Evolutionary conservation across 192 early-diverging fungal species (phyloP).

Genomic region (Coemansia brasiliensis): DNA sequence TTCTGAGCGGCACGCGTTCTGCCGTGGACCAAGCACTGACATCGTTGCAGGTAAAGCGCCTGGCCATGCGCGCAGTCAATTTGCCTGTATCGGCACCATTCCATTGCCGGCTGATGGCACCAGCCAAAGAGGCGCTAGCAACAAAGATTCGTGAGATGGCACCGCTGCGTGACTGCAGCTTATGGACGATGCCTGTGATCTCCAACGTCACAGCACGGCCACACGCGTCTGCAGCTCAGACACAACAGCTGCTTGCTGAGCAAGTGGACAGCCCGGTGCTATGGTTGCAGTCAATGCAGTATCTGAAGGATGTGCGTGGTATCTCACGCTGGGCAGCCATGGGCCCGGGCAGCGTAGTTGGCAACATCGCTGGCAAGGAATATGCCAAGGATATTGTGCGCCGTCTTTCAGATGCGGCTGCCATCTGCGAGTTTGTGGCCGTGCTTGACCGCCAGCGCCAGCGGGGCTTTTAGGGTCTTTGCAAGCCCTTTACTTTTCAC

Average conservation of each 20-base stretch:
- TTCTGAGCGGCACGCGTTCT: conserved; percentile 83
- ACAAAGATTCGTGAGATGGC: conserved; percentile 63
- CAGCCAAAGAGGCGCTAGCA: conserved; percentile 76
- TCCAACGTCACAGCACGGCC: conserved; percentile 91
- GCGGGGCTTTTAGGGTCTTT: conserved; percentile 30
- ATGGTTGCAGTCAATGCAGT: conserved; percentile 85
- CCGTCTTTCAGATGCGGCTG: conserved; percentile 41
- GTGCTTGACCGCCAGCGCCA: conserved; percentile 37
- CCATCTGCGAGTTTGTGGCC: conserved; percentile 41
- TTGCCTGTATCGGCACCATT: conserved; percentile 96
- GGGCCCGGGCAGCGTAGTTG: conserved; percentile 84
- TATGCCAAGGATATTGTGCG: conserved; percentile 72
- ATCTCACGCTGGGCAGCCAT: conserved; percentile 83
- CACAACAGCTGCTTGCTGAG: conserved; percentile 65
- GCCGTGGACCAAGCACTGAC: conserved; percentile 86
- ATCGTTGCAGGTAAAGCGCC: conserved; percentile 74
- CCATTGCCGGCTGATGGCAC: conserved; percentile 89
- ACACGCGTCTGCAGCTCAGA: conserved; percentile 61
- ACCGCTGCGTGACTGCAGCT: conserved; percentile 57
- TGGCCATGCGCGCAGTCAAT: conserved; percentile 84
- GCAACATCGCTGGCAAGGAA: conserved; percentile 87
- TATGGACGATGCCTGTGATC: conserved; percentile 80
- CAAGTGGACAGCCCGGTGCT: conserved; percentile 86
- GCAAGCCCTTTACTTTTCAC: not conserved
- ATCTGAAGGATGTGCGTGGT: conserved; percentile 69